Evolutionary conservation across 768 basidiomycete genomes (phyloP).

Genomic region (Suillus lakei): DNA sequence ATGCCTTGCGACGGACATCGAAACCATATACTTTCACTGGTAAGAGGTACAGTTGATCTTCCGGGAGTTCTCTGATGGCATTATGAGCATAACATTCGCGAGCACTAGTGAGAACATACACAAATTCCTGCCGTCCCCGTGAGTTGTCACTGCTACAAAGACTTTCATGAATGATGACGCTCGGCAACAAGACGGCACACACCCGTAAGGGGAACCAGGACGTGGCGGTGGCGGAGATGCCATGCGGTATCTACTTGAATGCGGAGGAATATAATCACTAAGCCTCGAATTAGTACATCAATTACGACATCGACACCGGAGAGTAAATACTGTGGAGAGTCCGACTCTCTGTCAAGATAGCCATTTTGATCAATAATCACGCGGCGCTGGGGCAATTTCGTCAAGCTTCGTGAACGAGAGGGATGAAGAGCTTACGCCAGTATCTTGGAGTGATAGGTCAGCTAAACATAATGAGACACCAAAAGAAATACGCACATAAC

Average conservation of each 20-base stretch:
- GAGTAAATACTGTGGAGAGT: neutral
- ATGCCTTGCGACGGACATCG: constrained; percentile 57
- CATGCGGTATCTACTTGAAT: neutral
- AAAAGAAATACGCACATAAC: constrained; percentile 15
- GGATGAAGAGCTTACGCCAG: neutral
- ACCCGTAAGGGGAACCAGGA: neutral
- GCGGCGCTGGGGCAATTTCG: neutral
- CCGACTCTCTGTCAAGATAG: neutral
- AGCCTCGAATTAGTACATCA: neutral
- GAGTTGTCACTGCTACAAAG: neutral
- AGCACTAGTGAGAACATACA: neutral
- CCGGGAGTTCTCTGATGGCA: constrained; percentile 41
- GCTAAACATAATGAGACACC: neutral
- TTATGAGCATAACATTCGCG: constrained; percentile 8
- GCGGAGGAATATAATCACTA: neutral
- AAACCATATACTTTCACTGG: constrained; percentile 66
- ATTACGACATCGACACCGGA: neutral
- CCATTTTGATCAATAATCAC: neutral
- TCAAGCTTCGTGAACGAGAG: neutral
- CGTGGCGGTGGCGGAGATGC: neutral
- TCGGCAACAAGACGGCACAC: neutral
- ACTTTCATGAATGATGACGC: neutral
- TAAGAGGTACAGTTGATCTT: constrained; percentile 59
- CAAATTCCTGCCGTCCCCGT: neutral
- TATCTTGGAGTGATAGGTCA: neutral